Evolutionary conservation across 495 filamentous ascomycete species (phyloP).

Genomic region (Penicillium paxilli): DNA sequence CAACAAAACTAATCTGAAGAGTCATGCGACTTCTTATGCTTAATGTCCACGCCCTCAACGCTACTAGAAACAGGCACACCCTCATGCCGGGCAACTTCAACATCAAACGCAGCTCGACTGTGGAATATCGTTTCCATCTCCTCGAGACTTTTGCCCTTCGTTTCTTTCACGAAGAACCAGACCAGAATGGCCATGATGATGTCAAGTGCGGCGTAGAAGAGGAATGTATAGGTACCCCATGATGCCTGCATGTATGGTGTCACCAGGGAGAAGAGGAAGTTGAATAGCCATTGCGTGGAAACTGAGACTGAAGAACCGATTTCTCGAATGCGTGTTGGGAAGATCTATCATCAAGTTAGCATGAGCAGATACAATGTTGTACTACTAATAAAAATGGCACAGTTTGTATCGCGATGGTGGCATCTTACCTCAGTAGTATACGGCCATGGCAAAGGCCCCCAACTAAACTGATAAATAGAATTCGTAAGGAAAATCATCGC

Average conservation of each 20-base stretch:
- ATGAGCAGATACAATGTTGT: neutral
- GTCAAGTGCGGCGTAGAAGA: conserved; percentile 39
- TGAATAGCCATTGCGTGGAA: conserved; percentile 52
- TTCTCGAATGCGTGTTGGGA: conserved; percentile 49
- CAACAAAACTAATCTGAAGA: neutral
- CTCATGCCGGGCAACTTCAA: conserved; percentile 18
- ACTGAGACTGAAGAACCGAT: conserved; percentile 41
- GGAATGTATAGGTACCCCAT: conserved; percentile 50
- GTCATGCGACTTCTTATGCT: conserved; percentile 9
- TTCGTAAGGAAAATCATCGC: conserved; percentile 51
- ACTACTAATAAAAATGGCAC: neutral
- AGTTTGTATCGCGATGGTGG: too few species aligned
- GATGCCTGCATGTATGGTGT: conserved; percentile 49
- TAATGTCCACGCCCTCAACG: conserved; percentile 16
- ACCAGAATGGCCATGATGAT: conserved; percentile 51
- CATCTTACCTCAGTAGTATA: conserved; percentile 44
- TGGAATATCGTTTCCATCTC: conserved; percentile 43
- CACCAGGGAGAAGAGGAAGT: conserved; percentile 50
- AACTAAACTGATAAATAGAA: conserved; percentile 47
- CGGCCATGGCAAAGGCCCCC: conserved; percentile 54
- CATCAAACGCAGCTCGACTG: conserved; percentile 28
- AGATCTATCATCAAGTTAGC: conserved; percentile 34
- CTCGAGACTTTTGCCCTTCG: conserved; percentile 49
- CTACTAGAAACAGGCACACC: conserved; percentile 4
- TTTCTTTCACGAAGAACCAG: conserved; percentile 64